Percentiles rank a stretch among this genome's conserved stretches.
phyloP scores from a whole-genome alignment of 805 yeast species.

The Danielia oregonensis region DNA sequence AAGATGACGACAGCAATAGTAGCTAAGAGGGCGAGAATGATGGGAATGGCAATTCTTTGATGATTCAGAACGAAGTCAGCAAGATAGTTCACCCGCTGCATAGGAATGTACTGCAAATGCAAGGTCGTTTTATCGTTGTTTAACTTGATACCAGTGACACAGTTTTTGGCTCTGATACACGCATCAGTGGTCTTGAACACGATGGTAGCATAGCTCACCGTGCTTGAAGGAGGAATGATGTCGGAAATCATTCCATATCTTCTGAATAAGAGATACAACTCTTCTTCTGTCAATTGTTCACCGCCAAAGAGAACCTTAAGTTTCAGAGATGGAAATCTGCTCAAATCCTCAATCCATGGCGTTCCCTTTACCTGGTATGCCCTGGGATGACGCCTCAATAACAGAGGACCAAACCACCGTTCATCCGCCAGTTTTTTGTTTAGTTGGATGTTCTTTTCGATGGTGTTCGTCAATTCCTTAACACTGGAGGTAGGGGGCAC shows the following conservation, averaged over 20 bases:
- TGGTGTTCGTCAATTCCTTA: slow-evolving; percentile 49
- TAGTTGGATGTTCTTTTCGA: slow-evolving; percentile 44
- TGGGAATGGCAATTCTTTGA: slow-evolving; percentile 78
- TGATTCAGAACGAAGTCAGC: slow-evolving; percentile 65
- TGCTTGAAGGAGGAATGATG: slow-evolving; percentile 56
- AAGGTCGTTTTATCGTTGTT: slow-evolving; percentile 52
- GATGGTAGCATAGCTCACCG: slow-evolving; percentile 46
- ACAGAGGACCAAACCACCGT: slow-evolving; percentile 5
- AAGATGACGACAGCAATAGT: slow-evolving; percentile 80
- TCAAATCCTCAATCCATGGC: slow-evolving; percentile 95
- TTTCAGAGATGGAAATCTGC: slow-evolving; percentile 64
- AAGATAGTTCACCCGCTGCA: slow-evolving; percentile 49
- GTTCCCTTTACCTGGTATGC: slow-evolving; percentile 79
- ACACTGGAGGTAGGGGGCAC: slow-evolving; percentile 51
- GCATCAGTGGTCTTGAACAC: slow-evolving; percentile 55
- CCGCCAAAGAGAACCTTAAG: slow-evolving; percentile 76
- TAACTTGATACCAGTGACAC: slow-evolving; percentile 74
- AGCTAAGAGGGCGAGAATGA: slow-evolving; percentile 73
- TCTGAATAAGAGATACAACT: slow-evolving; percentile 74
- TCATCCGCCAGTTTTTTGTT: slow-evolving; percentile 11
- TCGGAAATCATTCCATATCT: slow-evolving; percentile 83
- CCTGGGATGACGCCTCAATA: slow-evolving; percentile 33
- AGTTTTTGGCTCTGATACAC: slow-evolving; percentile 85
- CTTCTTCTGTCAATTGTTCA: slow-evolving; percentile 71
- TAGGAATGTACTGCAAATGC: slow-evolving; percentile 70